Evolutionary conservation across 2,329 filamentous ascomycete species (phyloP).

Genomic region (Claviceps sorghi): DNA sequence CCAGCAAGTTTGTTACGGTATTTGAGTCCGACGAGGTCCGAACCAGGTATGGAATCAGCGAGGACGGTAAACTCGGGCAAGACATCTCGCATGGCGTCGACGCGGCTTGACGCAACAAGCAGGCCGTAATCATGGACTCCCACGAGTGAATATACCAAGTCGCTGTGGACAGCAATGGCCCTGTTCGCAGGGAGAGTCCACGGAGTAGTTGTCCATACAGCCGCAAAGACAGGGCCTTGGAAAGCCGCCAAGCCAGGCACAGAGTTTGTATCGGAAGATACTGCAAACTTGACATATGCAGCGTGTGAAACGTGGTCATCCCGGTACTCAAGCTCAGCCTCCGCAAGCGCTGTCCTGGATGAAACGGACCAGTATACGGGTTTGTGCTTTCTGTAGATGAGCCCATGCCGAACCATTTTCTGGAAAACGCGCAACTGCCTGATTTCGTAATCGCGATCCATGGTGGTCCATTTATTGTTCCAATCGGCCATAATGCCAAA

Average conservation of each 20-base stretch:
- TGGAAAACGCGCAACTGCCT: slow-evolving; percentile 62
- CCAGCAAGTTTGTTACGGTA: slow-evolving; percentile 61
- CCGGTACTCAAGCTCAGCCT: slow-evolving; percentile 73
- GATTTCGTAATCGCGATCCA: slow-evolving; percentile 62
- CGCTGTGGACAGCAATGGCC: slow-evolving; percentile 67
- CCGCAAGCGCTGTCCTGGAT: slow-evolving; percentile 63
- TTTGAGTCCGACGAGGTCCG: slow-evolving; percentile 46
- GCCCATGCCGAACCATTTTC: slow-evolving; percentile 54
- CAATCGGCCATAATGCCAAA: slow-evolving; percentile 74
- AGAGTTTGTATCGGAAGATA: slow-evolving; percentile 29
- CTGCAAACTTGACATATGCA: slow-evolving; percentile 68
- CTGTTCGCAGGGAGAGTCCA: slow-evolving; percentile 93
- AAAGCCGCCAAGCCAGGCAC: slow-evolving; percentile 24
- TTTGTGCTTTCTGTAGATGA: slow-evolving; percentile 67
- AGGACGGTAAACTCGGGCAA: slow-evolving; percentile 40
- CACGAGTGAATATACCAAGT: slow-evolving; percentile 60
- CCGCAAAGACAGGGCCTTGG: slow-evolving; percentile 47
- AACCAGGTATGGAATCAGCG: slow-evolving; percentile 44
- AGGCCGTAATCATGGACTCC: slow-evolving; percentile 42
- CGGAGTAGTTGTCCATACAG: slow-evolving; percentile 97
- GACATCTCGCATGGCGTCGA: slow-evolving; percentile 41
- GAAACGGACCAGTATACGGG: slow-evolving; percentile 81
- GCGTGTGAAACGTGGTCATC: slow-evolving; percentile 57
- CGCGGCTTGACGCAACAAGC: slow-evolving; percentile 56
- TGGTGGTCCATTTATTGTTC: slow-evolving; percentile 62